Conservation (phyloP, 257 asterid species). For the Jacaranda copaia region DNA sequence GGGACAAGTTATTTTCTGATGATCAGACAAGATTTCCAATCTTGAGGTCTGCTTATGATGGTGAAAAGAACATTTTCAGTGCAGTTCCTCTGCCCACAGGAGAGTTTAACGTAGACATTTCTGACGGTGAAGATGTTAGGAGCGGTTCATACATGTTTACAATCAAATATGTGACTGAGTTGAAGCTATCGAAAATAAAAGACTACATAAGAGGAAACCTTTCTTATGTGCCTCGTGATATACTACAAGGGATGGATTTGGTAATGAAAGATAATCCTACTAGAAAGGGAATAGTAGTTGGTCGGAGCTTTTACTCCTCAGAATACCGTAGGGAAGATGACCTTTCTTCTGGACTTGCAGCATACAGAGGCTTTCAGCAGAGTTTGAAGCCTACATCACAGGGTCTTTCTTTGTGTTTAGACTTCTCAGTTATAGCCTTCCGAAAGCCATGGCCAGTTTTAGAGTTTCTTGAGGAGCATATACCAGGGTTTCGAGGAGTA, state of each 20-base stretch:
- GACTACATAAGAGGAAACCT: constrained; percentile 57
- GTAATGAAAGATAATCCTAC: constrained; percentile 78
- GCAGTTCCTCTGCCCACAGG: constrained; percentile 54
- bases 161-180: constrained; percentile 51
- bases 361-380: constrained; percentile 61
- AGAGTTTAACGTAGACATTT: constrained; percentile 41
- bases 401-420: constrained; percentile 65
- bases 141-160: constrained; percentile 45
- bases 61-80: constrained; percentile 72
- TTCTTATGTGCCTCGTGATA: constrained; percentile 58
- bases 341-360: constrained; percentile 58
- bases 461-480: constrained; percentile 49
- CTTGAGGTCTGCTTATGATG: constrained; percentile 60
- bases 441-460: constrained; percentile 58
- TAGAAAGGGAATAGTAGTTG: constrained; percentile 45
- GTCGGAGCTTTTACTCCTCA: constrained; percentile 52
- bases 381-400: constrained; percentile 68
- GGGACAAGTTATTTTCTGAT: constrained; percentile 45
- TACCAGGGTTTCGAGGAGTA: constrained; percentile 31
- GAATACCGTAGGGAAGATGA: constrained; percentile 35
- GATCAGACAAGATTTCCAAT: constrained; percentile 27
- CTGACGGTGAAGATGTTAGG: constrained; percentile 51
- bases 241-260: constrained; percentile 71
- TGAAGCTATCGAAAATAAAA: constrained; percentile 52
- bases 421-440: constrained; percentile 61